Base-by-base conservation (phyloP, 768 basidiomycete species). In the Leccinum imitatum region DNA sequence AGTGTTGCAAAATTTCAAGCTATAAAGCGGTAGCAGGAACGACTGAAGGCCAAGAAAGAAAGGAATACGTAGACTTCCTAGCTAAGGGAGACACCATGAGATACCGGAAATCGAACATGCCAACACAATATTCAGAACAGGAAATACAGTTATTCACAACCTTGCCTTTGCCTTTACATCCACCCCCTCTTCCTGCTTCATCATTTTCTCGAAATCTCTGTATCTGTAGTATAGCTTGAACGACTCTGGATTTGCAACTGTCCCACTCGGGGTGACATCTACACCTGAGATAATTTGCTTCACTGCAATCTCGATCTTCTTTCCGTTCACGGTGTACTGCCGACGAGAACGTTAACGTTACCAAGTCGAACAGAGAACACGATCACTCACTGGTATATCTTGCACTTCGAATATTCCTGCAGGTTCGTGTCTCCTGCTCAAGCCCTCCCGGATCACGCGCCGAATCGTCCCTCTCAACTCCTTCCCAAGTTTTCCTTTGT, bases 261-360 rank as follows among this genome's bases (percentile, higher is more conserved):
- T 90, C 19, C 88, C 88, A 61, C 87, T 90, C 4, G 88, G 87
- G 64, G 83, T 78, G 47, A 89, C 62, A 59, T 82, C 77, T 11
- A 78, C 76, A 1, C 87, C 88, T n/a, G 87, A 89, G 46, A 90
- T 79, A 58, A 90, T 87, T 66, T 89, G 87, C 71, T 90, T 90
- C 53, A 90, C 85, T 3, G 86, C 87, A 30, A 90, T 89, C 73
- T 90, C 89, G 47, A 90, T 88, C 68, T 89, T 90, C 78, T 90
- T 91, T 10, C 84, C 84, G 53, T 89, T 90, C 9, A 89, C 84
- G 0, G 87, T 90, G 63, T 89, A 89, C 89, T 90, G 58, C 47
- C 4, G 25, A 39, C 11, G n/a, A 37, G 11, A 50, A 44, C 2
- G n/a, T 59, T 23, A 62, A 58, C 39, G 27, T 39, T 53, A 25